Percentiles rank a stretch among this genome's conserved stretches.
Evolutionary conservation across 768 basidiomycete genomes (phyloP).

Genomic region (Podaxis sp.): DNA sequence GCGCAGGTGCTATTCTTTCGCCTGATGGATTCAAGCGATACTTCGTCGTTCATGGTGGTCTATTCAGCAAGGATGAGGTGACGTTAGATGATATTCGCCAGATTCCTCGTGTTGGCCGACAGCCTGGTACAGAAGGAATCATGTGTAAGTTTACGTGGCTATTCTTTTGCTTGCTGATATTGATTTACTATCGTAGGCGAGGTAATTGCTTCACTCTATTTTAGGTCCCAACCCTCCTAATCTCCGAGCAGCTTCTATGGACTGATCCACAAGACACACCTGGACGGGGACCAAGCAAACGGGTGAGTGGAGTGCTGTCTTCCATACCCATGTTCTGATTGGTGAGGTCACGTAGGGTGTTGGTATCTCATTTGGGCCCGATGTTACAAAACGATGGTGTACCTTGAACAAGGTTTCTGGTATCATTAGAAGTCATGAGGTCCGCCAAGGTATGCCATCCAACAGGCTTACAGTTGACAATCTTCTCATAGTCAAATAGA

Average conservation of each 20-base stretch:
- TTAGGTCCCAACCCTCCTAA: conserved; percentile 14
- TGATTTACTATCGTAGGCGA: conserved; percentile 45
- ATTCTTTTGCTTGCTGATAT: conserved; percentile 8
- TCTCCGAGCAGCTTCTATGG: conserved; percentile 71
- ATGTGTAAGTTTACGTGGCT: conserved; percentile 69
- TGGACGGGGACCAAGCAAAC: conserved; percentile 95
- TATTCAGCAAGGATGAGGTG: conserved; percentile 95
- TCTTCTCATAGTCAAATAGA: conserved; percentile 37
- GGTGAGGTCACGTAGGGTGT: conserved; percentile 63
- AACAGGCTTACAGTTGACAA: background rate
- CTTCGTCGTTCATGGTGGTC: conserved; percentile 94
- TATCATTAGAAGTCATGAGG: conserved; percentile 94
- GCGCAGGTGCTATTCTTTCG: conserved; percentile 66
- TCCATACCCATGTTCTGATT: conserved; percentile 4
- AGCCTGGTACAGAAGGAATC: conserved; percentile 92
- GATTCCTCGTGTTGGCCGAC: conserved; percentile 81
- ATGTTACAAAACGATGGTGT: conserved; percentile 90
- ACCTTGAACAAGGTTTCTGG: conserved; percentile 82
- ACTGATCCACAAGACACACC: conserved; percentile 89
- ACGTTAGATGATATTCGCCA: conserved; percentile 91
- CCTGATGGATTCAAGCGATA: conserved; percentile 82
- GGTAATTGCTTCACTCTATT: conserved; percentile 36
- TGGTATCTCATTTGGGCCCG: conserved; percentile 94
- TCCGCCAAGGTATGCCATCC: conserved; percentile 68
- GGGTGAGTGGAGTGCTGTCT: conserved; percentile 47